Percentiles rank a stretch among this genome's conserved stretches.
phyloP scores from a whole-genome alignment of 2,329 filamentous ascomycete species.

The Arthrobotrys megalospora region DNA sequence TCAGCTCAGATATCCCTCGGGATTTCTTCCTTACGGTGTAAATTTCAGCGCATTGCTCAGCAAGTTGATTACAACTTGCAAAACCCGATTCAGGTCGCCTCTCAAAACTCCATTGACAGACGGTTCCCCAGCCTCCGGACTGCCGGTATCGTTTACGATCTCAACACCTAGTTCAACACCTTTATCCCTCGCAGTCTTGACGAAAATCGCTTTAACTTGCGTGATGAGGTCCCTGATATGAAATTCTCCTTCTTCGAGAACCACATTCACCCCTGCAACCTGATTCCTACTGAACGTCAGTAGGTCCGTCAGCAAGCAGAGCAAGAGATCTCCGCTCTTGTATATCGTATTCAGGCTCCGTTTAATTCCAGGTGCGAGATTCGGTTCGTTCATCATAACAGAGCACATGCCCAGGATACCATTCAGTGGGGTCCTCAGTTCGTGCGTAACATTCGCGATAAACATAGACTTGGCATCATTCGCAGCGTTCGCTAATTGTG shows the following conservation, averaged over 20 bases:
- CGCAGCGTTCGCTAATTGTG: conserved; percentile 74
- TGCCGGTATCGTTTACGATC: conserved; percentile 68
- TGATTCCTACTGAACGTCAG: conserved; percentile 96
- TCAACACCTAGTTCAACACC: conserved; percentile 80
- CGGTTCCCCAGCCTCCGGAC: conserved; percentile 38
- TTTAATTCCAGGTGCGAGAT: conserved; percentile 80
- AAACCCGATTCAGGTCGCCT: conserved; percentile 80
- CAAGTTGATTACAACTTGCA: conserved; percentile 85
- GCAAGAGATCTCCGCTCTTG: conserved; percentile 85
- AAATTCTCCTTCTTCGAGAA: conserved; percentile 87
- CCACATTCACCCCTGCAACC: conserved; percentile 82
- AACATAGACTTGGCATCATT: conserved; percentile 98
- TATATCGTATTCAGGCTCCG: conserved; percentile 89
- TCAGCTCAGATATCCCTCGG: conserved; percentile 68
- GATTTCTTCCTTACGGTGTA: conserved; percentile 69
- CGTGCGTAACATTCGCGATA: conserved; percentile 91
- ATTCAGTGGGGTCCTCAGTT: conserved; percentile 94
- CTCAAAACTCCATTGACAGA: conserved; percentile 64
- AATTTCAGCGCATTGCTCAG: conserved; percentile 88
- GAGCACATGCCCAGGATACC: conserved; percentile 95
- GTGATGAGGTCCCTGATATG: conserved; percentile 84
- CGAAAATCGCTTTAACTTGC: conserved; percentile 87
- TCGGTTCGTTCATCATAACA: conserved; percentile 93
- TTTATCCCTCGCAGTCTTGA: conserved; percentile 87
- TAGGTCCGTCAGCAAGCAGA: conserved; percentile 89